A percentile compares a stretch with the other conserved stretches of the same genome.
Conservation (phyloP, 2,329 filamentous ascomycete genomes). For the Colletotrichum sublineola region DNA sequence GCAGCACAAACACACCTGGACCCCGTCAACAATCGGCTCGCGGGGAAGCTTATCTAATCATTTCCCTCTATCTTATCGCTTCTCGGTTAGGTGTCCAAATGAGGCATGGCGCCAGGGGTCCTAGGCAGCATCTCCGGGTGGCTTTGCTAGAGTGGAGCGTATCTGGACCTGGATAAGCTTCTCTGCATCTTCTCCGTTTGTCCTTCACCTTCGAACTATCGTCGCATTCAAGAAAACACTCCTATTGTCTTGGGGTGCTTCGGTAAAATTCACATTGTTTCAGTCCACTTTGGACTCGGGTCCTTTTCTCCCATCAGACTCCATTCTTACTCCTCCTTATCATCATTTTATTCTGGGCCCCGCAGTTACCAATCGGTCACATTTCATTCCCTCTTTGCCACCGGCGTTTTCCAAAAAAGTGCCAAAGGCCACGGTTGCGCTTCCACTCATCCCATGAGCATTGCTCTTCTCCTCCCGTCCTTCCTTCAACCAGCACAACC, state of each 20-base stretch:
- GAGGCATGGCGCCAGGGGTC: conserved; percentile 42
- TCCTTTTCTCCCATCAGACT: conserved; percentile 5
- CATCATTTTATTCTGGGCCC: conserved; percentile 22
- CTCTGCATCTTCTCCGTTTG: conserved; percentile 30
- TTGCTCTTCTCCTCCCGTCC: conserved; percentile 5
- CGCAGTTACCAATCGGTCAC: conserved; percentile 25
- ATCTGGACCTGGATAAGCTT: conserved; percentile 36
- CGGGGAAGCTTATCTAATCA: conserved; percentile 33
- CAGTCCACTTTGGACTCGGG: conserved; percentile 33
- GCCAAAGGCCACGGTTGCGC: conserved; percentile 43
- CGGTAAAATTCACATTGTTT: conserved; percentile 16
- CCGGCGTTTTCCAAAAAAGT: conserved; percentile 27
- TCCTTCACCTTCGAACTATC: conserved; percentile 29
- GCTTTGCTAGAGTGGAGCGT: conserved; percentile 31
- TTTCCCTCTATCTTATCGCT: conserved; percentile 28
- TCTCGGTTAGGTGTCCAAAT: conserved; percentile 6
- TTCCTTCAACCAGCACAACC: conserved; percentile 5
- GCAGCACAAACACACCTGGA: conserved; percentile 10
- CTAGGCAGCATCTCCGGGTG: conserved; percentile 29
- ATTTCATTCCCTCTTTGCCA: conserved; percentile 40
- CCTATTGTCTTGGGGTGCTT: conserved; percentile 25
- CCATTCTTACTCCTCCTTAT: conserved; percentile 16
- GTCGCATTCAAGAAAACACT: conserved; percentile 33
- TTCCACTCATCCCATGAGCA: conserved; percentile 29
- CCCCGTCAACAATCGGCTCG: background rate